These are phyloP conservation scores for Rhizoctonia solani DNA, from an alignment of 1,284 basidiomycete species.

Conservation along the genomic window DNA sequence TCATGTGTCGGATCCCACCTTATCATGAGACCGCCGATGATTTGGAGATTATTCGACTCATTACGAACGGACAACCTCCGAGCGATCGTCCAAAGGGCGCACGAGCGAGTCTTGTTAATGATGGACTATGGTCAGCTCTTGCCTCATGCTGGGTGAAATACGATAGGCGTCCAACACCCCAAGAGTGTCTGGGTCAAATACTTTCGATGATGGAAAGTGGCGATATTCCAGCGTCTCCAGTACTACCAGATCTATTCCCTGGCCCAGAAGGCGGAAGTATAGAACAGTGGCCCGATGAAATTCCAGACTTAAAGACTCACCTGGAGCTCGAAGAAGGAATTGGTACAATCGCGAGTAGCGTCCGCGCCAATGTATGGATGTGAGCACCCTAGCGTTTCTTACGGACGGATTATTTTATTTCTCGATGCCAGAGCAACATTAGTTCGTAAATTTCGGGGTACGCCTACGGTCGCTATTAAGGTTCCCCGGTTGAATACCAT, in stretches of 20 bases:
- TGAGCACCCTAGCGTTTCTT: neutral
- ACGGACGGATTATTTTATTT: neutral
- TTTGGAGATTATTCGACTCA: neutral
- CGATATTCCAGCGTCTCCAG: constrained; percentile 12
- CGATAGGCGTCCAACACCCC: constrained; percentile 20
- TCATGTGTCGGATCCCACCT: constrained; percentile 7
- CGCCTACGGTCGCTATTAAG: constrained; percentile 2
- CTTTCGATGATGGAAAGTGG: constrained; percentile 5
- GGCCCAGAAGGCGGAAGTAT: neutral
- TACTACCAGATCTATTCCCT: constrained; percentile 1
- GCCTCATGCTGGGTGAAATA: constrained; percentile 5
- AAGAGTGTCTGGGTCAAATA: neutral
- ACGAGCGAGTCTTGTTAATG: constrained; percentile 12
- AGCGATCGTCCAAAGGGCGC: neutral
- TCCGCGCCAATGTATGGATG: constrained; percentile 18
- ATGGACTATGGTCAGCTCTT: constrained; percentile 13
- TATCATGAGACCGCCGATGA: neutral
- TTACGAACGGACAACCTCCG: neutral
- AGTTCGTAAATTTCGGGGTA: no score
- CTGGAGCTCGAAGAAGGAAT: no score
- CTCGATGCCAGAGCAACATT: neutral
- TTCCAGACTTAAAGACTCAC: neutral
- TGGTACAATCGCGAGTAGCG: neutral
- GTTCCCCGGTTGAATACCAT: constrained; percentile 21
- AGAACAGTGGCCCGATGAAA: neutral